Conservation (phyloP, 1,139 yeast species). For the Yamadazyma kanchanaburiensis region DNA sequence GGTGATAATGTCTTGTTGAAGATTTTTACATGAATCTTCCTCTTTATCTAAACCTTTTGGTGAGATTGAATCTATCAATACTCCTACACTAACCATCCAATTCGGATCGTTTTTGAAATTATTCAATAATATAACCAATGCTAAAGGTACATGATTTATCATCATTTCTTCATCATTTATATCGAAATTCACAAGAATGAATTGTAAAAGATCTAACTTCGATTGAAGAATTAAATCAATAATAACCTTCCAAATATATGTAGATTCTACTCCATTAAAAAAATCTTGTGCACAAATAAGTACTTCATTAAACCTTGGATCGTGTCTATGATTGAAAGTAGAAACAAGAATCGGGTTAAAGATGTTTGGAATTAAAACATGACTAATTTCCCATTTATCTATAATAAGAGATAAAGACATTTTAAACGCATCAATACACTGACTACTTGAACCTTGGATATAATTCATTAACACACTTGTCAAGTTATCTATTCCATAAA, state of each 20-base stretch:
- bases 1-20: background rate
- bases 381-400: conserved; percentile 95
- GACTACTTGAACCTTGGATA: conserved; percentile 26
- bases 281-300: conserved; percentile 60
- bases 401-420: conserved; percentile 65
- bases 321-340: conserved; percentile 17
- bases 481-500: conserved; percentile 51
- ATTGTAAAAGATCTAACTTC: conserved; percentile 47
- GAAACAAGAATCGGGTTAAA: conserved; percentile 58
- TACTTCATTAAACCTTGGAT: conserved; percentile 32
- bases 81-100: conserved; percentile 24
- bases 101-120: conserved; percentile 9
- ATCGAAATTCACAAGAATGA: conserved; percentile 62
- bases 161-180: conserved; percentile 85
- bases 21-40: background rate
- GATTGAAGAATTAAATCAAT: conserved; percentile 16
- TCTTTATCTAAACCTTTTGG: conserved; percentile 27
- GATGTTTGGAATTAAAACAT: conserved; percentile 63
- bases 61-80: conserved; percentile 50
- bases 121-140: conserved; percentile 45
- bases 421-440: conserved; percentile 49
- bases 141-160: conserved; percentile 70
- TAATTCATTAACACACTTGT: conserved; percentile 50
- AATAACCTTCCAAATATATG: conserved; percentile 70
- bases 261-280: conserved; percentile 83